Evolutionary conservation across 495 filamentous ascomycete genomes (phyloP).

Genomic region (Neurospora intermedia): DNA sequence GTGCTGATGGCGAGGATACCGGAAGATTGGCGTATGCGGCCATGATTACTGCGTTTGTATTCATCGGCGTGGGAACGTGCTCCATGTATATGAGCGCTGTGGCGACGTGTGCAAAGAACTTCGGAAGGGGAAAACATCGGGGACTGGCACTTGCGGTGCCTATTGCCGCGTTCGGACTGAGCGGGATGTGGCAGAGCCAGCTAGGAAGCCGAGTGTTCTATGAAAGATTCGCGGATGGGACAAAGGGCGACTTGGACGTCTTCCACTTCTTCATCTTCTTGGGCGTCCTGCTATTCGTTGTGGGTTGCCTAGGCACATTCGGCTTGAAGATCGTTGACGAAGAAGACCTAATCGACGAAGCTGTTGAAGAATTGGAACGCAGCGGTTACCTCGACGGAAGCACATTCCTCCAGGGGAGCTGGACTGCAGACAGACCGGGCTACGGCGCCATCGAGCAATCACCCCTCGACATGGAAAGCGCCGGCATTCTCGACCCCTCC

Average conservation of each 20-base stretch:
- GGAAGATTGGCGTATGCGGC: conserved; percentile 62
- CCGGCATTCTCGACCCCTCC: conserved; percentile 16
- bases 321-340: conserved; percentile 53
- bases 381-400: conserved; percentile 66
- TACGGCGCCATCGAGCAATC: conserved; percentile 28
- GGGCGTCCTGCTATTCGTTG: conserved; percentile 48
- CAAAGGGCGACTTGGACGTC: conserved; percentile 71
- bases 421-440: conserved; percentile 17
- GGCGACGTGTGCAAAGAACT: conserved; percentile 95
- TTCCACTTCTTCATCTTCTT: conserved; percentile 80
- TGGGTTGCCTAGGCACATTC: conserved; percentile 66
- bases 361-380: conserved; percentile 71
- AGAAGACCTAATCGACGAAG: conserved; percentile 70
- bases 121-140: conserved; percentile 75
- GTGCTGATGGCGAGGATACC: conserved; percentile 13
- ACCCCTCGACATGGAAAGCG: conserved; percentile 23
- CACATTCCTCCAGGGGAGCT: conserved; percentile 23
- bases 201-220: conserved; percentile 69
- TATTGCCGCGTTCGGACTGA: conserved; percentile 86
- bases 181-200: conserved; percentile 92
- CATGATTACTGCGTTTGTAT: conserved; percentile 77
- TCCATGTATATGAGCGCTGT: conserved; percentile 80
- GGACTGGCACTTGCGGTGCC: conserved; percentile 82
- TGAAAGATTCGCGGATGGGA: conserved; percentile 49
- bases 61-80: conserved; percentile 71